Conservation (phyloP, 768 basidiomycete species). For the Podaxis sp. region DNA sequence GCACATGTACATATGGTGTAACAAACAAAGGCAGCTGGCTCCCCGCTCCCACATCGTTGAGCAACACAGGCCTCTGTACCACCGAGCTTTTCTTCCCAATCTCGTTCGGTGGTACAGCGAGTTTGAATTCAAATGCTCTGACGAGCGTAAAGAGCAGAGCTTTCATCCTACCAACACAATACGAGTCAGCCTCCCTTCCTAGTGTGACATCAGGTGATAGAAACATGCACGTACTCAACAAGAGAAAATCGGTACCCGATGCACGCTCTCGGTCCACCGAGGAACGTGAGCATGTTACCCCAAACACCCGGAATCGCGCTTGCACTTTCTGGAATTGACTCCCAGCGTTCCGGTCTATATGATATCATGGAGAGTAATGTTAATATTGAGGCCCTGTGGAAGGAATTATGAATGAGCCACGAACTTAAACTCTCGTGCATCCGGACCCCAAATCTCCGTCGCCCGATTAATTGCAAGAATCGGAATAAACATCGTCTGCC, state of each 20-base stretch:
- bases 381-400: neutral
- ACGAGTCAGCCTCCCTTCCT: neutral
- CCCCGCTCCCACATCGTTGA: constrained; percentile 37
- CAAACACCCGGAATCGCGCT: constrained; percentile 55
- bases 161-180: constrained; percentile 23
- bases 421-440: constrained; percentile 61
- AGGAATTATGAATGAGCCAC: neutral
- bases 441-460: constrained; percentile 58
- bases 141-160: constrained; percentile 29
- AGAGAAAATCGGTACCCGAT: constrained; percentile 68
- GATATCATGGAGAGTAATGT: neutral
- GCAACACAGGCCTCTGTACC: constrained; percentile 44
- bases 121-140: constrained; percentile 45
- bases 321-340: constrained; percentile 40
- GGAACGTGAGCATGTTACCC: constrained; percentile 58
- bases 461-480: constrained; percentile 52
- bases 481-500: constrained; percentile 45
- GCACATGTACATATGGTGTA: constrained; percentile 20
- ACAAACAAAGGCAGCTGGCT: constrained; percentile 48
- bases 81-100: constrained; percentile 31
- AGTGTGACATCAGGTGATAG: neutral
- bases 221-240: constrained; percentile 42
- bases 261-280: constrained; percentile 63
- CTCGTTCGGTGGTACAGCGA: constrained; percentile 40
- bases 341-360: constrained; percentile 67